Evolutionary conservation across 2,329 filamentous ascomycete species (phyloP).

Genomic region (Incumbomyces delicatus): DNA sequence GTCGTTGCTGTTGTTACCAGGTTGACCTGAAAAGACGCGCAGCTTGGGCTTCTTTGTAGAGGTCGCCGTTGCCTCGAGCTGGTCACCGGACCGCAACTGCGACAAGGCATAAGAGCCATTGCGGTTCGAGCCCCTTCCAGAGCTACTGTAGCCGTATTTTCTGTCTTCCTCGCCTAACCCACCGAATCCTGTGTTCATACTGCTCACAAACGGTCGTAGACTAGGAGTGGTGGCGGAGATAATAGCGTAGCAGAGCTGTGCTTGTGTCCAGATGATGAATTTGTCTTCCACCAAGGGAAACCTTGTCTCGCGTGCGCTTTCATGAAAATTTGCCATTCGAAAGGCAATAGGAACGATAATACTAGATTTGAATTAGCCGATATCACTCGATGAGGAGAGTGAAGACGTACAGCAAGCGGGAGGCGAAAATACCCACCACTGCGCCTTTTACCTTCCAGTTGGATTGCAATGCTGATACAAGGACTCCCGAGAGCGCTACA

Average conservation of each 20-base stretch:
- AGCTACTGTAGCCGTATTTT: conserved; percentile 4
- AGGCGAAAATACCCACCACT: conserved; percentile 28
- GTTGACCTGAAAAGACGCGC: neutral
- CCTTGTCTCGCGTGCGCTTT: conserved; percentile 24
- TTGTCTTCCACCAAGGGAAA: conserved; percentile 27
- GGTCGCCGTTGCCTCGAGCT: conserved; percentile 1
- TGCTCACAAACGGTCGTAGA: conserved; percentile 28
- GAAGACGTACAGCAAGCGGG: conserved; percentile 28
- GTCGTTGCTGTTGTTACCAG: neutral
- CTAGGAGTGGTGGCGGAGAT: conserved; percentile 30
- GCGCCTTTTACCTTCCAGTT: conserved; percentile 25
- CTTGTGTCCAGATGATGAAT: conserved; percentile 29
- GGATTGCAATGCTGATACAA: conserved; percentile 27
- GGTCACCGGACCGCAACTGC: conserved; percentile 9
- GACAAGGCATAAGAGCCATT: conserved; percentile 10
- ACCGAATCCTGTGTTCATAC: conserved; percentile 14
- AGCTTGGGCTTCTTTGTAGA: neutral
- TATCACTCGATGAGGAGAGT: neutral
- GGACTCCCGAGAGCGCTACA: conserved; percentile 23
- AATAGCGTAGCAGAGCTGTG: conserved; percentile 28
- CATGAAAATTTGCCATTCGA: conserved; percentile 26
- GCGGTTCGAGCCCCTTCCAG: neutral
- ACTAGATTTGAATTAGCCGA: conserved; percentile 16
- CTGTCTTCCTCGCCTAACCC: conserved; percentile 8
- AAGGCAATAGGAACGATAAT: conserved; percentile 29